These are phyloP conservation scores for Populus tremula DNA, from an alignment of 345 rosid genomes.

Conservation along the genomic window DNA sequence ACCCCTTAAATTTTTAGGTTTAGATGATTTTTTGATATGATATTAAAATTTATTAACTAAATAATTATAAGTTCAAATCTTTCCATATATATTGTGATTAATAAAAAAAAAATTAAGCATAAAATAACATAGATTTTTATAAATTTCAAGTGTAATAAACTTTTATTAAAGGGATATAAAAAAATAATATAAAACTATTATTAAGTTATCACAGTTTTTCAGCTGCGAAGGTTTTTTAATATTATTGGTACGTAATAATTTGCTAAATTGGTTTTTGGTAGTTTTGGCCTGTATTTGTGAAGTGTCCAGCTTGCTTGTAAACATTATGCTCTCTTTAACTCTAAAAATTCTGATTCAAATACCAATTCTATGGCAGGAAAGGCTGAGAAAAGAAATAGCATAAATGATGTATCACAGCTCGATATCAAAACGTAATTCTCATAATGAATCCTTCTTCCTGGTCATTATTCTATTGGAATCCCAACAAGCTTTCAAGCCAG, in stretches of 20 bases:
- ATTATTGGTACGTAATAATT: not conserved
- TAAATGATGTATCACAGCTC: slow-evolving; percentile 40
- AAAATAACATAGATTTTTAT: rapidly evolving
- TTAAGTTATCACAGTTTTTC: rapidly evolving
- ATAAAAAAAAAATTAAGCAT: too few relatives aligned
- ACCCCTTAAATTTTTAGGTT: too few relatives aligned
- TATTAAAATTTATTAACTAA: rapidly evolving
- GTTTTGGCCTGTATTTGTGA: not conserved
- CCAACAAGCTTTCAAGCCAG: not conserved
- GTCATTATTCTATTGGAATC: not conserved
- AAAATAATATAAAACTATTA: too few relatives aligned
- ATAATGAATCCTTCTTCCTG: not conserved
- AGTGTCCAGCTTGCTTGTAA: not conserved
- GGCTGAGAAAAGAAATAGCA: slow-evolving; percentile 41
- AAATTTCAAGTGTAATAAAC: rapidly evolving
- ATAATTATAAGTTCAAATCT: too few relatives aligned
- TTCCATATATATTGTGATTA: rapidly evolving
- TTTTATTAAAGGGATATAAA: too few relatives aligned
- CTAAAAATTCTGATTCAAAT: not conserved
- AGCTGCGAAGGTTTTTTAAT: too few relatives aligned
- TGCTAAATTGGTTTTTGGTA: not conserved
- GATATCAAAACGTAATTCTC: slow-evolving; percentile 51
- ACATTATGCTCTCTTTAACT: not conserved
- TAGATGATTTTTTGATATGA: rapidly evolving
- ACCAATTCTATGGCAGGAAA: slow-evolving; percentile 47